phyloP scores from a whole-genome alignment of 768 basidiomycete species.

The Panaeolus papilionaceus region DNA sequence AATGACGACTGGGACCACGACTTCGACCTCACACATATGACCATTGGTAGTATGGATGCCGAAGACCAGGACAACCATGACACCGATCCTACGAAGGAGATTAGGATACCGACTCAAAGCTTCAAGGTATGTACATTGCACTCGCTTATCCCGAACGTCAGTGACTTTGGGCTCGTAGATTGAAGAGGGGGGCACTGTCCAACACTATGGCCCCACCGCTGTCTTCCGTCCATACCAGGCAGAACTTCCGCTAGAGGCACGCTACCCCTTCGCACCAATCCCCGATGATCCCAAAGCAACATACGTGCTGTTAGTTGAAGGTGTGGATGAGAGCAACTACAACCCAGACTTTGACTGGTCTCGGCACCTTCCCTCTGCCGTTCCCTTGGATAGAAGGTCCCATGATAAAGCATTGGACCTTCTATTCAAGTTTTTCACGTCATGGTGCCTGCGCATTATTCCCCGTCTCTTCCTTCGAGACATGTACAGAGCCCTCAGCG shows the following conservation, averaged over 20 bases:
- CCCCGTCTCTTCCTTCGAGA: conserved; percentile 56
- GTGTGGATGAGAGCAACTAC: conserved; percentile 42
- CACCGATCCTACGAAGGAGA: conserved; percentile 39
- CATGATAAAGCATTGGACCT: conserved; percentile 54
- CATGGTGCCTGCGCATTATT: conserved; percentile 56
- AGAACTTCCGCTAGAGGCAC: conserved; percentile 32
- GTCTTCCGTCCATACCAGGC: conserved; percentile 41
- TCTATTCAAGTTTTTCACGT: conserved; percentile 54
- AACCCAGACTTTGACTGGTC: conserved; percentile 59
- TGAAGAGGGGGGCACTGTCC: conserved; percentile 44
- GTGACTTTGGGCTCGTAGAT: conserved; percentile 32
- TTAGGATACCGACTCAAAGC: conserved; percentile 46
- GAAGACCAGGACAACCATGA: not conserved
- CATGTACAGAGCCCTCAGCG: conserved; percentile 48
- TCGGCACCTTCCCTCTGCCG: conserved; percentile 48
- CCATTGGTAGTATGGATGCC: not conserved
- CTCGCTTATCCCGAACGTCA: not conserved
- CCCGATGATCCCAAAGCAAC: conserved; percentile 42
- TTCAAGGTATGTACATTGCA: conserved; percentile 38
- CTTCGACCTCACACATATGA: conserved; percentile 21
- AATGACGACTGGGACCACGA: conserved; percentile 27
- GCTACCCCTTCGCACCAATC: conserved; percentile 41
- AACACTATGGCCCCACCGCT: conserved; percentile 49
- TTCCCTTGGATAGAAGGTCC: conserved; percentile 48
- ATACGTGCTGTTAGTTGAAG: conserved; percentile 50